Conservation (phyloP, 805 yeast species). For the Jamesozyma jinghongensis region DNA sequence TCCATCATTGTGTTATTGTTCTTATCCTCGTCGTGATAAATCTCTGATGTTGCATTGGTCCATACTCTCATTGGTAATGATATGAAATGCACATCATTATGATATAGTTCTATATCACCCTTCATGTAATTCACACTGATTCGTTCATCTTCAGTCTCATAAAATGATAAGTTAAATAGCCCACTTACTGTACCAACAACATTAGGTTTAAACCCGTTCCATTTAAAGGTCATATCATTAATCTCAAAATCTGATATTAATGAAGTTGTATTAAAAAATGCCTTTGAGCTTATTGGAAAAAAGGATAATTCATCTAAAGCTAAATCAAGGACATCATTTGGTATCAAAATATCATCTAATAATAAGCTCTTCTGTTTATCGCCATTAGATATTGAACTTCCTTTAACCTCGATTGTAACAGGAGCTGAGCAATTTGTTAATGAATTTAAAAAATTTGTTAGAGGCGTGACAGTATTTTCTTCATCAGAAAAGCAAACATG, state of each 20-base stretch:
- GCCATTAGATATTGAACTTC: conserved; percentile 4
- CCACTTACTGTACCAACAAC: conserved; percentile 34
- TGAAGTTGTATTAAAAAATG: conserved; percentile 16
- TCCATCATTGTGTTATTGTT: conserved; percentile 24
- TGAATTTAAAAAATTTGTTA: conserved; percentile 20
- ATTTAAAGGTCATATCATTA: conserved; percentile 30
- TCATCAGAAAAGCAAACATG: conserved; percentile 28
- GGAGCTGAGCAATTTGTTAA: conserved; percentile 16
- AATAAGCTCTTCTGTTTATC: neutral
- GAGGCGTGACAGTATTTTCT: conserved; percentile 26
- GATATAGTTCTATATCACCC: conserved; percentile 36
- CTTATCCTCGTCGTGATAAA: conserved; percentile 13
- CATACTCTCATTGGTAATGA: conserved; percentile 38
- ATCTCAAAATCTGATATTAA: conserved; percentile 33
- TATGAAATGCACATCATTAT: conserved; percentile 35
- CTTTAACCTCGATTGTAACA: conserved; percentile 14
- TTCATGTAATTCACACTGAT: conserved; percentile 32
- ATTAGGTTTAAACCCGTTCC: conserved; percentile 29
- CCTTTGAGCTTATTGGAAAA: conserved; percentile 16
- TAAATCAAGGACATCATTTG: conserved; percentile 9
- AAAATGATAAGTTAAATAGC: conserved; percentile 27
- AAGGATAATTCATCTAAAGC: conserved; percentile 13
- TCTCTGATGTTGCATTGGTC: conserved; percentile 36
- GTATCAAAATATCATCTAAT: conserved; percentile 9
- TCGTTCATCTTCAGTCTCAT: conserved; percentile 16